A percentile compares a stretch with the other conserved stretches of the same genome.
These are phyloP conservation scores for Neurospora sp. DNA, from an alignment of 495 filamentous ascomycete species.

Conservation along the genomic window DNA sequence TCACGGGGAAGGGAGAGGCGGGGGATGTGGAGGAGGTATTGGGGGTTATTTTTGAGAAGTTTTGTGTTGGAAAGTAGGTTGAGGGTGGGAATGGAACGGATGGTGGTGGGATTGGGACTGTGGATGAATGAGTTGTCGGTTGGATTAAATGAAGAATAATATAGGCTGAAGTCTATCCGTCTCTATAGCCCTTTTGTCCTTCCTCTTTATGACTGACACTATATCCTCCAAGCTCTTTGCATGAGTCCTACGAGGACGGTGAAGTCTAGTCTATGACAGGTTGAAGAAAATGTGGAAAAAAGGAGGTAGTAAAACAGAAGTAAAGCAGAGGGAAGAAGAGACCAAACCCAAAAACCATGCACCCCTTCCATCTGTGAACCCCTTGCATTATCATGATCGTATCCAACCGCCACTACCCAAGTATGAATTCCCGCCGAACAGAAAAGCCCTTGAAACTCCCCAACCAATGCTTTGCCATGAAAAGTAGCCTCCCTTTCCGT, in stretches of 20 bases:
- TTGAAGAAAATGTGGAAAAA: not conserved
- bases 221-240: not conserved
- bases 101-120: not conserved
- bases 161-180: not conserved
- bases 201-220: not conserved
- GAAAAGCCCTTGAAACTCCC: not conserved
- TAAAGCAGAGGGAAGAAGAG: not conserved
- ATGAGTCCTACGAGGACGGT: not conserved
- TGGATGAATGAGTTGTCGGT: not conserved
- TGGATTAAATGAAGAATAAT: not conserved
- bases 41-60: slow-evolving; percentile 96
- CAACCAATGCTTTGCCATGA: not conserved
- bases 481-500: not conserved
- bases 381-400: not conserved
- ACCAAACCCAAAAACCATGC: not conserved
- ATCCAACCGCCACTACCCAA: not conserved
- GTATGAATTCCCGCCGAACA: not conserved
- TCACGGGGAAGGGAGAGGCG: slow-evolving; percentile 76
- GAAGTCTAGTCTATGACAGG: not conserved
- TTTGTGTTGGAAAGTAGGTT: slow-evolving; percentile 23
- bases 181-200: not conserved
- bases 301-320: not conserved
- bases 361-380: not conserved
- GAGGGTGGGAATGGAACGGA: not conserved
- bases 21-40: slow-evolving; percentile 96